Evolutionary conservation across 2,329 filamentous ascomycete genomes (phyloP), one percentile per base, ranked within the genome.

Genomic region (Penicillium crustosum): DNA sequence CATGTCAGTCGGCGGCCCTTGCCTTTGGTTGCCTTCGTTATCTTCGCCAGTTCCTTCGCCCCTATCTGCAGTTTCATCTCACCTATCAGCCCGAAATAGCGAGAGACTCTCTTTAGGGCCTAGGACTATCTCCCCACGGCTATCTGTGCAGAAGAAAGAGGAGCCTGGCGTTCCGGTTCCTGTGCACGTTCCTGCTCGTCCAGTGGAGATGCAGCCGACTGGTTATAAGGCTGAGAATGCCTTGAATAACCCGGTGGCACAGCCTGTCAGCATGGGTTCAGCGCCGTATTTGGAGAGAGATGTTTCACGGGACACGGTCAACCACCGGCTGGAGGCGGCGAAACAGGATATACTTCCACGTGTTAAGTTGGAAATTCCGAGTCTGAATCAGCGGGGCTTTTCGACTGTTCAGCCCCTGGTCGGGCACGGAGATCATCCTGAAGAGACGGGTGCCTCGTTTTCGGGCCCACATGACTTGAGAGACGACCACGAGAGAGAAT

Each of bases 1-100:
- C 68, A 73, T 73, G 67, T 73, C 73, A 64, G 72, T 69, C 62
- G 73, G 67, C 49, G 73, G 72, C 47, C 73, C 71, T 63, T 73
- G 71, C 63, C 68, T 70, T 53, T 74, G 71, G 71, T 61, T 72
- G 55, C 66, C 71, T 43, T 68, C 71, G 42, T 61, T 73, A 59
- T 67, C 69, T 53, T 67, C 70, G 39, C 66, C 70, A 53, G 61
- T 68, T 50, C 63, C 66, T 44, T 71, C 71, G 43, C 66, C 70
- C 60, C 57, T 72, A 23, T 65, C 70, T 60, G 60, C 68, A 47
- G 68, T 72, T 50, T 61, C 66, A 35, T 68, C 65, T 51, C 66
- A 70, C 56, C 66, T 70, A 47, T 66, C 67, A 35, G 57, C 59
- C 59, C 68, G 68, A 57, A 68, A 68, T 52, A 66, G 58, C 51